Conservation (phyloP, 148 eudicot species). For the Rhododendron mucronatum region DNA sequence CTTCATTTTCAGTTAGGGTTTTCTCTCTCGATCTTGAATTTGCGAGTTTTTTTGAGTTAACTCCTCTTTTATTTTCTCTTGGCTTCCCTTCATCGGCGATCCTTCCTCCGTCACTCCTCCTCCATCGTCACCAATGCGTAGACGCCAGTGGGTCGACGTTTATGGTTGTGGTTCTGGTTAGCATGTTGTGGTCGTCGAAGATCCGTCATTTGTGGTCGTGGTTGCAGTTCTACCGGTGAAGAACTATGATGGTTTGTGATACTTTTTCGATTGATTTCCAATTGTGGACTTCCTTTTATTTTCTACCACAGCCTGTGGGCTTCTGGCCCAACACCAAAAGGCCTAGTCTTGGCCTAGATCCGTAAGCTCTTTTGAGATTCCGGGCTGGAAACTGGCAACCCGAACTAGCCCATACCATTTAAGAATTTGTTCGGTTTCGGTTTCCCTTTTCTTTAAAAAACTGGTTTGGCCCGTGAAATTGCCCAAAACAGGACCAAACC, state of each 20-base stretch:
- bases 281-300: neutral
- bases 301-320: neutral
- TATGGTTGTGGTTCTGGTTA: neutral
- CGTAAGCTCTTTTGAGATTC: too few relatives aligned
- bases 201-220: neutral
- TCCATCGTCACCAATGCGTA: neutral
- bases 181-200: neutral
- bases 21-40: too few relatives aligned
- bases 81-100: neutral
- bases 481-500: too few relatives aligned
- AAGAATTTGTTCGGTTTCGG: neutral
- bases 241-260: neutral
- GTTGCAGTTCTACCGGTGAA: neutral
- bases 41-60: too few relatives aligned
- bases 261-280: too few relatives aligned
- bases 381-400: neutral
- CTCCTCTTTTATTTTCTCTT: neutral
- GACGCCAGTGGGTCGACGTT: neutral
- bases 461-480: too few relatives aligned
- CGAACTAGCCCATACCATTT: neutral
- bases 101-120: neutral
- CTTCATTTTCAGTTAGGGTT: too few relatives aligned
- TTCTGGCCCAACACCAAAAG: neutral
- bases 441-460: neutral
- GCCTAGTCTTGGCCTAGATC: neutral